Percentiles rank a stretch among this genome's conserved stretches.
These are phyloP conservation scores for Aphanocladium album DNA, from an alignment of 2,329 filamentous ascomycete genomes.

Conservation along the genomic window DNA sequence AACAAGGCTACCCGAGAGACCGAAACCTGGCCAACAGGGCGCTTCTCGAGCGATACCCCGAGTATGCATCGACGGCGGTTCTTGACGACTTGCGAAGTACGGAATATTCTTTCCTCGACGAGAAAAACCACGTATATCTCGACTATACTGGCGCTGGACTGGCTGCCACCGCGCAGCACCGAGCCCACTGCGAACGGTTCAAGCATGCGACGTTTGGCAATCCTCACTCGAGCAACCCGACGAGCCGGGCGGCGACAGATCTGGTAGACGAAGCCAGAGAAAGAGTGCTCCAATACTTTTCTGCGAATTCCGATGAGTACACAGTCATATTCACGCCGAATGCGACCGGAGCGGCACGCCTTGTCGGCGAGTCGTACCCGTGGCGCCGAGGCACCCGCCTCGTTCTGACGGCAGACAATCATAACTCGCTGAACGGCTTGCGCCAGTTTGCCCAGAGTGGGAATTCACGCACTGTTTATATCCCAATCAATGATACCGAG, in stretches of 20 bases:
- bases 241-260: constrained; percentile 29
- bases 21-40: neutral
- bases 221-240: constrained; percentile 35
- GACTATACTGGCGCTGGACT: constrained; percentile 38
- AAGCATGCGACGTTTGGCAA: constrained; percentile 30
- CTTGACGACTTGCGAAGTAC: constrained; percentile 28
- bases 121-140: constrained; percentile 34
- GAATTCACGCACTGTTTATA: constrained; percentile 24
- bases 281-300: constrained; percentile 29
- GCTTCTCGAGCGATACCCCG: constrained; percentile 25
- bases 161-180: constrained; percentile 27
- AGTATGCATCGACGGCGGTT: constrained; percentile 26
- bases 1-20: neutral
- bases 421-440: constrained; percentile 38
- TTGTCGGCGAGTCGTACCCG: constrained; percentile 36
- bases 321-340: constrained; percentile 36
- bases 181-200: constrained; percentile 27
- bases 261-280: constrained; percentile 28
- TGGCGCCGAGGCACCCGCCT: constrained; percentile 24
- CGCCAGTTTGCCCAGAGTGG: constrained; percentile 29
- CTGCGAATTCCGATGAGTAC: constrained; percentile 33
- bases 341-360: constrained; percentile 33
- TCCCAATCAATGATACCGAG: constrained; percentile 21
- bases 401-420: constrained; percentile 36
- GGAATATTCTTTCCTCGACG: constrained; percentile 34